A percentile compares a stretch with the other conserved stretches of the same genome.
Evolutionary conservation across 2,329 filamentous ascomycete genomes (phyloP).

Genomic region (Beauveria varroae): DNA sequence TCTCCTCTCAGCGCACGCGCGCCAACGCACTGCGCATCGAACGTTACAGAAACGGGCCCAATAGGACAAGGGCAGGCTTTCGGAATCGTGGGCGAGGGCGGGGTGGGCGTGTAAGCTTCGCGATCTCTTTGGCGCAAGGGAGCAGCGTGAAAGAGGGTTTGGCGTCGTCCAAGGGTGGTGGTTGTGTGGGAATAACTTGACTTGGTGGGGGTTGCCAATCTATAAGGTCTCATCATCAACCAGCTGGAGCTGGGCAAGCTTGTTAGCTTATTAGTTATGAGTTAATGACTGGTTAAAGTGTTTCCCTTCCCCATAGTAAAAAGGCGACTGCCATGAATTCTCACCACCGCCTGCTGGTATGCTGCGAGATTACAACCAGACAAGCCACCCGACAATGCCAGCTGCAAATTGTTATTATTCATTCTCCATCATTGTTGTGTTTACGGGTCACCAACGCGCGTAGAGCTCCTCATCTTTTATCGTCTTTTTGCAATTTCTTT

Average conservation of each 20-base stretch:
- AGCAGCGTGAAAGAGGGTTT: too few species aligned
- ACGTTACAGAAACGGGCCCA: not conserved
- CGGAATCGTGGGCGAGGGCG: not conserved
- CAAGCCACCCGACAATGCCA: not conserved
- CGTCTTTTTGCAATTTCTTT: not conserved
- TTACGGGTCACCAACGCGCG: not conserved
- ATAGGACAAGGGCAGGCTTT: not conserved
- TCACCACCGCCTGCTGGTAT: slow-evolving; percentile 7
- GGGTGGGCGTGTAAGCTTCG: not conserved
- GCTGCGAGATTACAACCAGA: slow-evolving; percentile 9
- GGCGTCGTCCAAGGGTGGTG: not conserved
- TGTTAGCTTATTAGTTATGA: not conserved
- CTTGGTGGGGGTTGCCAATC: not conserved
- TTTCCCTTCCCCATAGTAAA: not conserved
- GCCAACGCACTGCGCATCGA: not conserved
- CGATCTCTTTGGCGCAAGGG: not conserved
- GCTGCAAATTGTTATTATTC: slow-evolving; percentile 2
- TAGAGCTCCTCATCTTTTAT: not conserved
- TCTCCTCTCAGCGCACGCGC: not conserved
- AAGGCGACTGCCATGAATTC: not conserved
- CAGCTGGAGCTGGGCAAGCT: too few species aligned
- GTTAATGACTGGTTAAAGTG: not conserved
- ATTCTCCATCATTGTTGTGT: not conserved
- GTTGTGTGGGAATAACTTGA: not conserved
- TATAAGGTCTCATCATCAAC: slow-evolving; percentile 1